Percentiles rank a stretch among this genome's conserved stretches.
phyloP scores from a whole-genome alignment of 352 stramenopile genomes.

The Globisporangium perplexum region DNA sequence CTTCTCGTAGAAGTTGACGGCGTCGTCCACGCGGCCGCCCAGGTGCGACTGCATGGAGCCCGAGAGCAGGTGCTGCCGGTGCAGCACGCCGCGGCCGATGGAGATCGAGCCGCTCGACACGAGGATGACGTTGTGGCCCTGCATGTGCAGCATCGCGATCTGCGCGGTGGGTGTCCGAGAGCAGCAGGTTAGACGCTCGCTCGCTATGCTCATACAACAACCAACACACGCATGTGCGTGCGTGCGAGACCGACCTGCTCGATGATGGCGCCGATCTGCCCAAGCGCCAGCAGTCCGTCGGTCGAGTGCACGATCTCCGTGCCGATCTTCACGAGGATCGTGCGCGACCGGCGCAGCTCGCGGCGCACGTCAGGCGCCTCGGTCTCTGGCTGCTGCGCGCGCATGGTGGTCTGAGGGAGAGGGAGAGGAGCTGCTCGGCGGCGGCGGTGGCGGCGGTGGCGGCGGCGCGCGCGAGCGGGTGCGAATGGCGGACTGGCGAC shows the following conservation, averaged over 20 bases:
- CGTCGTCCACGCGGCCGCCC: constrained; percentile 48
- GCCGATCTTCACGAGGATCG: constrained; percentile 83
- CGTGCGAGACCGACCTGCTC: constrained; percentile 32
- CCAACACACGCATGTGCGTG: not conserved
- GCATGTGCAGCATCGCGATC: constrained; percentile 79
- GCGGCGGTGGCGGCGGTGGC: not conserved
- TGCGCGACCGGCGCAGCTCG: constrained; percentile 53
- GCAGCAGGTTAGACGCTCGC: not conserved
- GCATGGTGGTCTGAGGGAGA: not conserved
- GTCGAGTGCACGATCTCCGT: constrained; percentile 82
- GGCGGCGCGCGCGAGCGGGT: not conserved
- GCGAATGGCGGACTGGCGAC: not conserved
- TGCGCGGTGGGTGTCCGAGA: constrained; percentile 7
- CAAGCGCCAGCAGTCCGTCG: constrained; percentile 71
- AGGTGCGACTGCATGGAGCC: constrained; percentile 82
- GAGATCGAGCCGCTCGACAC: constrained; percentile 76
- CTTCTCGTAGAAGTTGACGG: constrained; percentile 67
- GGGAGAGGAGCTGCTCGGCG: not conserved
- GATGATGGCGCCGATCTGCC: constrained; percentile 81
- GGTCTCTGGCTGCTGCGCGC: not conserved
- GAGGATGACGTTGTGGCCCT: constrained; percentile 76
- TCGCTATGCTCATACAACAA: too few relatives aligned
- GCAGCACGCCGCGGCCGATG: constrained; percentile 78
- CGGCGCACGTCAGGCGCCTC: constrained; percentile 15
- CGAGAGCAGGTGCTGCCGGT: constrained; percentile 76